Conservation (phyloP, 1,139 yeast genomes). For the Meyerozyma guilliermondii region DNA sequence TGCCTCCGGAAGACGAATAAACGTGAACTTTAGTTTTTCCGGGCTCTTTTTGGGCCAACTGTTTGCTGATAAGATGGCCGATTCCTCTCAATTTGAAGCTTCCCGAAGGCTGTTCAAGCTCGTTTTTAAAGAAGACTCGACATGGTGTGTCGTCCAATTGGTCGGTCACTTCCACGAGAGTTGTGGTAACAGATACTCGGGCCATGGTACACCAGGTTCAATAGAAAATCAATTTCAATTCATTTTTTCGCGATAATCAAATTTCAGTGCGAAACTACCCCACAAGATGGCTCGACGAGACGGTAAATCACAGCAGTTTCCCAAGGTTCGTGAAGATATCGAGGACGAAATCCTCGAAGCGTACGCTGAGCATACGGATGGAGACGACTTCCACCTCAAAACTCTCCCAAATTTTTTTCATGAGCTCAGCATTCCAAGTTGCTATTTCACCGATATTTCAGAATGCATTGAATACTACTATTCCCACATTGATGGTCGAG, state of each 20-base stretch:
- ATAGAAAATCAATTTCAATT: too few species aligned
- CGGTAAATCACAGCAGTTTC: constrained; percentile 11
- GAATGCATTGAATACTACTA: constrained; percentile 33
- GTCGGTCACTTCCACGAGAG: constrained; percentile 25
- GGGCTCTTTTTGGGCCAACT: constrained; percentile 15
- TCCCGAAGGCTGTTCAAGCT: constrained; percentile 37
- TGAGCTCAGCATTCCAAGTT: constrained; percentile 23
- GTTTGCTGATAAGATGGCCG: constrained; percentile 25
- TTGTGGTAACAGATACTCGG: constrained; percentile 19
- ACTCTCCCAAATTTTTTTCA: constrained; percentile 23
- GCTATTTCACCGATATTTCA: constrained; percentile 30
- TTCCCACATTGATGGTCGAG: constrained; percentile 13
- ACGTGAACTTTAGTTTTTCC: constrained; percentile 18
- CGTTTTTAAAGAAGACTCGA: constrained; percentile 31
- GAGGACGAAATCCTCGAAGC: constrained; percentile 33
- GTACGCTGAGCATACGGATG: constrained; percentile 20
- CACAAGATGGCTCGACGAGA: constrained; percentile 1
- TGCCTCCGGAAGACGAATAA: constrained; percentile 42
- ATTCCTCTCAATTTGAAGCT: constrained; percentile 39
- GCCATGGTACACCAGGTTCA: too few species aligned
- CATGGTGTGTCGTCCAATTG: constrained; percentile 21
- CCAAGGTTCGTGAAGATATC: constrained; percentile 13
- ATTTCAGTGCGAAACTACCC: not conserved
- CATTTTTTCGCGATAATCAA: not conserved
- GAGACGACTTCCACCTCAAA: constrained; percentile 25